Percentiles rank a stretch among this genome's conserved stretches.
Evolutionary conservation across 2,329 filamentous ascomycete genomes (phyloP).

Genomic region (Diaporthe australafricana): DNA sequence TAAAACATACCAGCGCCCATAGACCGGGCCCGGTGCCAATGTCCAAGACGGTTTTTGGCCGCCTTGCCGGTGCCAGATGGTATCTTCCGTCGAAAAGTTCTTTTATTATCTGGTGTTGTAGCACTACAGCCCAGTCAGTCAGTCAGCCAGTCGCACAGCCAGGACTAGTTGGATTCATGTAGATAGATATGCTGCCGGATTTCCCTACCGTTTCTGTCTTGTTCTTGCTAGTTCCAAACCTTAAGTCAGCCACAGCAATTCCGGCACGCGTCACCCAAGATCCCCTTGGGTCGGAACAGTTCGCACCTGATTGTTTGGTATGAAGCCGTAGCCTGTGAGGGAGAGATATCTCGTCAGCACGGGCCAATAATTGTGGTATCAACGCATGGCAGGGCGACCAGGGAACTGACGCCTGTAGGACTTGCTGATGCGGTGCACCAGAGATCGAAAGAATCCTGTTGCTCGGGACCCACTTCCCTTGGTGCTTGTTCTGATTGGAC

Average conservation of each 20-base stretch:
- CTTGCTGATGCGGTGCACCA: constrained; percentile 41
- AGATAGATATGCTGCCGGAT: neutral
- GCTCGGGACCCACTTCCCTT: constrained; percentile 28
- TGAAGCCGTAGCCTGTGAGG: constrained; percentile 28
- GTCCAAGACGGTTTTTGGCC: constrained; percentile 44
- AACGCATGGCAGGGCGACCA: neutral
- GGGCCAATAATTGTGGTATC: neutral
- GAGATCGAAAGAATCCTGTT: constrained; percentile 39
- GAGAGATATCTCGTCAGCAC: neutral
- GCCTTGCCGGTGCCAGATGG: constrained; percentile 43
- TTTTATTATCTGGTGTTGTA: constrained; percentile 46
- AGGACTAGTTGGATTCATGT: no score
- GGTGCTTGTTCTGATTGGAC: constrained; percentile 16
- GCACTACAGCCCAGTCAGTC: constrained; percentile 34
- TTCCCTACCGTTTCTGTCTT: constrained; percentile 45
- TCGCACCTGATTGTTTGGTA: constrained; percentile 41
- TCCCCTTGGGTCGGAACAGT: neutral
- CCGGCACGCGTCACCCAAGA: neutral
- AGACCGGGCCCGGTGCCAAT: constrained; percentile 46
- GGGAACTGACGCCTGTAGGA: constrained; percentile 40
- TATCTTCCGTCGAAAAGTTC: constrained; percentile 45
- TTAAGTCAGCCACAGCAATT: constrained; percentile 35
- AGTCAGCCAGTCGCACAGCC: constrained; percentile 1
- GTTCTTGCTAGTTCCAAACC: constrained; percentile 43
- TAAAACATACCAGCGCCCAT: constrained; percentile 45